Evolutionary conservation across 805 yeast genomes (phyloP).

Genomic region (Schizosaccharomyces osmophilus): DNA sequence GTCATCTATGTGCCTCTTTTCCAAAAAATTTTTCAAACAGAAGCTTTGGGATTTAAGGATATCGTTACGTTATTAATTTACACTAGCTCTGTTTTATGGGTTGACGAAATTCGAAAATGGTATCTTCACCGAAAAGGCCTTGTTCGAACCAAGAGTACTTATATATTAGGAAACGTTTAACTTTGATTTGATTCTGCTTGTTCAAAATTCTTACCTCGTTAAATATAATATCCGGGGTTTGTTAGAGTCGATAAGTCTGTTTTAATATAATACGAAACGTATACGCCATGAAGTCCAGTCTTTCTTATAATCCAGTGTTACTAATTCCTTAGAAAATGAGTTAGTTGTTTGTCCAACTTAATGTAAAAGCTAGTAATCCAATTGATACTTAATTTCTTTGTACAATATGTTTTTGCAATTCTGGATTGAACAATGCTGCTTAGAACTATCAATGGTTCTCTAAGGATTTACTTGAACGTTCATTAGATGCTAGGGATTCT

Average conservation of each 20-base stretch:
- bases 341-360: too few species aligned
- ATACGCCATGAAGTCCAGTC: too few species aligned
- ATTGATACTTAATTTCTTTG: too few species aligned
- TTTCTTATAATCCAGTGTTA: too few species aligned
- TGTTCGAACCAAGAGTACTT: neutral
- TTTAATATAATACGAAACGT: neutral
- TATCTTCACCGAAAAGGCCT: neutral
- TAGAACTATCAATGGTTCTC: too few species aligned
- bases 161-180: neutral
- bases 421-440: too few species aligned
- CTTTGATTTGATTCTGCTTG: neutral
- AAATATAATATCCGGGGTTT: too few species aligned
- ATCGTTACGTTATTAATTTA: slow-evolving; percentile 33
- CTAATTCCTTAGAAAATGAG: too few species aligned
- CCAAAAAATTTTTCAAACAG: slow-evolving; percentile 85
- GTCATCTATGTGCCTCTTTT: slow-evolving; percentile 86
- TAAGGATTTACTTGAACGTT: too few species aligned
- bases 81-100: slow-evolving; percentile 62
- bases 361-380: too few species aligned
- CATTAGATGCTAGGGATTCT: too few species aligned
- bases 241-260: neutral
- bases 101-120: slow-evolving; percentile 60
- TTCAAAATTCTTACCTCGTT: neutral
- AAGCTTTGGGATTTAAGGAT: slow-evolving; percentile 54
- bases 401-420: too few species aligned